Conservation (phyloP, 805 yeast species). For the Starmerella vitae region DNA sequence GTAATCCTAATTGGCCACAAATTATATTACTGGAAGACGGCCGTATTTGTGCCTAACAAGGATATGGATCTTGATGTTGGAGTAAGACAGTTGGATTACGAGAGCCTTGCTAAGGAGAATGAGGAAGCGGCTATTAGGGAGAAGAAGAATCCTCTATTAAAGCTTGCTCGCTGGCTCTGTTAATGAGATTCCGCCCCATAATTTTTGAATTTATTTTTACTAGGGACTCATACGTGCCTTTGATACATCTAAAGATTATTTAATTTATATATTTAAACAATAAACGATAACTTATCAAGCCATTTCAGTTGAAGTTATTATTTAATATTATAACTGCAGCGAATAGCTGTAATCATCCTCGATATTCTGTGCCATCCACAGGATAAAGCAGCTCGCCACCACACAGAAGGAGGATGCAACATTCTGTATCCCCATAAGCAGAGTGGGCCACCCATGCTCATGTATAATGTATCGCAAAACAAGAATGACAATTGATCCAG, state of each 20-base stretch:
- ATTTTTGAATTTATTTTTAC: background rate
- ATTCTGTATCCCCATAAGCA: slow-evolving; percentile 88
- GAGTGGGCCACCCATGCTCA: slow-evolving; percentile 68
- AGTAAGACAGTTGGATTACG: slow-evolving; percentile 44
- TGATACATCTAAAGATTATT: too few relatives aligned
- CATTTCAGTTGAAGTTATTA: too few relatives aligned
- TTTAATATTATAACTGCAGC: slow-evolving; percentile 50
- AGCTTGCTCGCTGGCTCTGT: slow-evolving; percentile 11
- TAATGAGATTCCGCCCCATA: slow-evolving; percentile 1
- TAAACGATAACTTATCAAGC: background rate
- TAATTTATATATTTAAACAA: too few relatives aligned
- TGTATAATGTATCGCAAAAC: slow-evolving; percentile 64
- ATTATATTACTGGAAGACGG: slow-evolving; percentile 24
- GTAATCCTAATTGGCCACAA: slow-evolving; percentile 19
- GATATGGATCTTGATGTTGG: slow-evolving; percentile 52
- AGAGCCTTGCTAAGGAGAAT: slow-evolving; percentile 38
- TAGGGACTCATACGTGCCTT: background rate
- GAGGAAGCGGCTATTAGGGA: slow-evolving; percentile 38
- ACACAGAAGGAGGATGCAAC: slow-evolving; percentile 65
- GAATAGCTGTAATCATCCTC: slow-evolving; percentile 95
- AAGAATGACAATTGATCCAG: slow-evolving; percentile 81
- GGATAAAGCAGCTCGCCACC: slow-evolving; percentile 73
- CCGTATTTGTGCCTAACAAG: slow-evolving; percentile 32
- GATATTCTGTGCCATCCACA: slow-evolving; percentile 91
- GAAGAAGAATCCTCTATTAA: slow-evolving; percentile 23